Evolutionary conservation across 352 stramenopile species (phyloP).

Genomic region (Nothophytophthora sp.): DNA sequence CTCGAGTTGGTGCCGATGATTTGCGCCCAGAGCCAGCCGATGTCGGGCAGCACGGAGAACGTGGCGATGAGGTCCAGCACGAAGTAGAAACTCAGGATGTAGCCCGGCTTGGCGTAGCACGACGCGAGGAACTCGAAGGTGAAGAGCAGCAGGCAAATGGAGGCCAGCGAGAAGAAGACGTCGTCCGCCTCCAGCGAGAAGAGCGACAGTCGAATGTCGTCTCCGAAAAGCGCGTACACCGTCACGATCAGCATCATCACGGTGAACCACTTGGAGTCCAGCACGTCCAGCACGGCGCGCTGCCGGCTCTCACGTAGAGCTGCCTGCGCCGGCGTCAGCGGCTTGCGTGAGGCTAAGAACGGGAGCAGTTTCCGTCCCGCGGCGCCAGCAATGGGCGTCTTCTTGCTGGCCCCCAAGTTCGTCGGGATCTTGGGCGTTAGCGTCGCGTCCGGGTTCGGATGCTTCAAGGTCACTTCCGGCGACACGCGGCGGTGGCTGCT

Average conservation of each 20-base stretch:
- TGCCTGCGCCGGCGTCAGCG: conserved; percentile 35
- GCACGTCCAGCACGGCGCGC: conserved; percentile 38
- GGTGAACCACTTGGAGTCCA: conserved; percentile 80
- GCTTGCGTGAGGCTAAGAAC: conserved; percentile 11
- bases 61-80: conserved; percentile 84
- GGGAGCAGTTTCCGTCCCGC: conserved; percentile 11
- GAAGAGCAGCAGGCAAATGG: conserved; percentile 89
- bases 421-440: conserved; percentile 64
- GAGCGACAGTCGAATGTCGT: conserved; percentile 88
- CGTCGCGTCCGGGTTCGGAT: conserved; percentile 51
- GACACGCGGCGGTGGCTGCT: conserved; percentile 61
- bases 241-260: conserved; percentile 91
- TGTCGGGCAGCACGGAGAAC: conserved; percentile 83
- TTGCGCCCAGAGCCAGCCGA: conserved; percentile 77
- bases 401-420: conserved; percentile 39
- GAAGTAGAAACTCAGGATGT: conserved; percentile 94
- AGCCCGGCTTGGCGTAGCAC: conserved; percentile 71
- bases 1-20: conserved; percentile 67
- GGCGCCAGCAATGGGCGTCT: conserved; percentile 2
- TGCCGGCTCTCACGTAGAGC: conserved; percentile 41
- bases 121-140: conserved; percentile 86
- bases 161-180: conserved; percentile 84
- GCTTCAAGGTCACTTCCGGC: conserved; percentile 71
- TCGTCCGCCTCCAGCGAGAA: conserved; percentile 77
- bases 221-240: conserved; percentile 92